These are phyloP conservation scores for Penicillium salamii DNA, from an alignment of 495 filamentous ascomycete genomes.

Conservation along the genomic window DNA sequence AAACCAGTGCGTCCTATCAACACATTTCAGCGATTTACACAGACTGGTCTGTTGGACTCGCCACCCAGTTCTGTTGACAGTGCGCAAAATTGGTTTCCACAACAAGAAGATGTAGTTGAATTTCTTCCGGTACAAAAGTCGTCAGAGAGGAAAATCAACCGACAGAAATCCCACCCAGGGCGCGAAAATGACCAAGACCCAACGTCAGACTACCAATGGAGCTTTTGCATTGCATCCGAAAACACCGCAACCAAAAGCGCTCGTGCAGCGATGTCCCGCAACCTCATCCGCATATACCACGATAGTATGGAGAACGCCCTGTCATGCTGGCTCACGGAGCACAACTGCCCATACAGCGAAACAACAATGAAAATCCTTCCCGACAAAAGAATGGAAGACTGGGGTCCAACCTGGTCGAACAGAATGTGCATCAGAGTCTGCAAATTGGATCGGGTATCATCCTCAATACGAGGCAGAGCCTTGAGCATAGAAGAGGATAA, in stretches of 20 bases:
- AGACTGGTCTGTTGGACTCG: not conserved
- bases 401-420: constrained; percentile 42
- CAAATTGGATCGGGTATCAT: constrained; percentile 33
- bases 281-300: constrained; percentile 44
- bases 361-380: constrained; percentile 4
- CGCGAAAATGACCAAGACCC: too few relatives aligned
- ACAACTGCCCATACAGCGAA: constrained; percentile 42
- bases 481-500: constrained; percentile 36
- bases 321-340: constrained; percentile 47
- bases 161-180: too few relatives aligned
- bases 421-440: constrained; percentile 44
- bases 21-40: not conserved
- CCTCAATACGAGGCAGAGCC: constrained; percentile 24
- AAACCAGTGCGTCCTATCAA: not conserved
- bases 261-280: constrained; percentile 30
- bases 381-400: constrained; percentile 20
- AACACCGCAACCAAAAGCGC: constrained; percentile 20
- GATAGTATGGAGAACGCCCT: constrained; percentile 48
- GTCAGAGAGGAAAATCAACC: not conserved
- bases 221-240: constrained; percentile 12
- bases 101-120: too few relatives aligned
- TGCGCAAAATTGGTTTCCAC: not conserved
- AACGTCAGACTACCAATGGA: not conserved
- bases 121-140: not conserved
- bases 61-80: not conserved